Base-by-base conservation (phyloP, 1,139 yeast species). In the Zygoascus hellenicus region DNA sequence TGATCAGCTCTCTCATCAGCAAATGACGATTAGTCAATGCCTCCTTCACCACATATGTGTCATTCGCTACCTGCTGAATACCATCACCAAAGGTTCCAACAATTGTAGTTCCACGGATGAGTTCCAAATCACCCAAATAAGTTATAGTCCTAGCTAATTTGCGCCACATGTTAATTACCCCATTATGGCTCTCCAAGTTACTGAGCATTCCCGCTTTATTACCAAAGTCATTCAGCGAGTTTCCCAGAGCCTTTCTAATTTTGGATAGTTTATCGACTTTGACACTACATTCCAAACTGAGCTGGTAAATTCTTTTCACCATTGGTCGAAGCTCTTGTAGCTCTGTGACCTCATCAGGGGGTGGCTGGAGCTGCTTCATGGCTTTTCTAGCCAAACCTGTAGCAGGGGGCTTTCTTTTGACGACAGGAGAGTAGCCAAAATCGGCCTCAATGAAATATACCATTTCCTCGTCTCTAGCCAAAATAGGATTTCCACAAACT, bases 11-110 rank as follows among this genome's bases (percentile, higher is more conserved):
- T 48, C 97, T 75, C 96, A 92, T 92, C 42, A 92, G 69, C 48
- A 92, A 71, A 65, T 94, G 96, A 49, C 98, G 75, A 65, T 90
- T 90, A 0, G 98, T 94, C 49, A 92, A 70, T 0, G 96, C 85
- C 65, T 92, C 98, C 64, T 92, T 94, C 47, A 90, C 85, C 52
- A 84, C 83, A 64, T 84, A 92, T 22, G 92, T 82, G 58, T 90
- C 97, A 51, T 78, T 76, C 5, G 80, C 70, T 33, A 88, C 68
- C 58, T 77, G 71, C 51, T 72, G 78, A 10, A 88, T 64, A 0
- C 87, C 87, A 58, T 90, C 97, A 1, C 88, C 89, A 43, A 90
- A 65, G 2, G 84, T 75, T 0, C 92, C 92, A 67, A 81, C 74
- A 54, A 83, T 89, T 52, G 81, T 77, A 11, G 87, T 79, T 42